Percentiles rank a stretch among this genome's conserved stretches.
Evolutionary conservation across 768 basidiomycete genomes (phyloP).

Genomic region (Lanmaoa rubissima): DNA sequence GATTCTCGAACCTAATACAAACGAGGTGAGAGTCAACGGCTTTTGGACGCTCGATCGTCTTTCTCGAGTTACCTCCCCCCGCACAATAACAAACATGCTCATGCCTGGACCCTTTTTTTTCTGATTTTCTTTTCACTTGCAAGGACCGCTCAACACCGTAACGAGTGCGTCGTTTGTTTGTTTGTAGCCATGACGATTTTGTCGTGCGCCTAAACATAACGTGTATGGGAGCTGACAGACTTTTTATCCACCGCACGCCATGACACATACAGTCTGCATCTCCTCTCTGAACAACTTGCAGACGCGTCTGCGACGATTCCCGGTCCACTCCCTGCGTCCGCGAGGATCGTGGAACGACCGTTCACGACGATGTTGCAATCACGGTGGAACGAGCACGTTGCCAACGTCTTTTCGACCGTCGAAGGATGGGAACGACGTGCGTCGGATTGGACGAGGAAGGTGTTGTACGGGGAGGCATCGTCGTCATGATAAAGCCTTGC

Average conservation of each 20-base stretch:
- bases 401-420: slow-evolving; percentile 41
- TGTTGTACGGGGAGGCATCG: slow-evolving; percentile 41
- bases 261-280: slow-evolving; percentile 40
- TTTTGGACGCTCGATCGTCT: no score
- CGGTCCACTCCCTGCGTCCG: slow-evolving; percentile 54
- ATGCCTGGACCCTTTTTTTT: no score
- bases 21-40: slow-evolving; percentile 38
- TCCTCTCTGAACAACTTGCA: slow-evolving; percentile 48
- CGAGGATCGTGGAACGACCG: slow-evolving; percentile 47
- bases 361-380: slow-evolving; percentile 49
- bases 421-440: slow-evolving; percentile 46
- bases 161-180: slow-evolving; percentile 40
- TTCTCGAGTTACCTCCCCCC: no score
- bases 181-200: neutral
- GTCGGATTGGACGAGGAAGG: slow-evolving; percentile 44
- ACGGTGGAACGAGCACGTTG: slow-evolving; percentile 60
- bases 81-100: neutral
- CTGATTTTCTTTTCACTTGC: neutral
- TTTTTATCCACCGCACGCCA: neutral
- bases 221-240: neutral
- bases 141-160: slow-evolving; percentile 54
- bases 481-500: neutral
- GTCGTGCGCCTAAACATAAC: no score
- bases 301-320: slow-evolving; percentile 46
- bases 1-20: slow-evolving; percentile 64